phyloP scores from a whole-genome alignment of 176 grass and related monocot species.

The Zea luxurians region DNA sequence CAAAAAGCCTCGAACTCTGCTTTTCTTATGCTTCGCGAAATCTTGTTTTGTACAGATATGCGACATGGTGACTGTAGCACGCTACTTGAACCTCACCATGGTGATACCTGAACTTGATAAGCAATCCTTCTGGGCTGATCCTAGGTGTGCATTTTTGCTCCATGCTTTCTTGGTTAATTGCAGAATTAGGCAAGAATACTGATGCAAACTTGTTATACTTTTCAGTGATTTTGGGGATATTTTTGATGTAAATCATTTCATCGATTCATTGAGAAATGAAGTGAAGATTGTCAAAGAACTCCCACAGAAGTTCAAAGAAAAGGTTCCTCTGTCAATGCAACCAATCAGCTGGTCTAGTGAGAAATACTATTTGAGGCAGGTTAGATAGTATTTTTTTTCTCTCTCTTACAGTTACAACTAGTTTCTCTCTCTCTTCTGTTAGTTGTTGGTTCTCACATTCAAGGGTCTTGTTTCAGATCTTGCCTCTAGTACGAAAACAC shows the following conservation, averaged over 20 bases:
- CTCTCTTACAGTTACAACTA: constrained; percentile 3
- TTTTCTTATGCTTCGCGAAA: constrained; percentile 30
- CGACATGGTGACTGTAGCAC: constrained; percentile 90
- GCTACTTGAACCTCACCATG: constrained; percentile 91
- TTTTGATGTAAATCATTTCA: constrained; percentile 89
- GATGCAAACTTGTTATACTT: constrained; percentile 31
- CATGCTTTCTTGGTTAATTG: constrained; percentile 16
- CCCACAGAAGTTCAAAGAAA: constrained; percentile 68
- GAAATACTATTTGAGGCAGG: constrained; percentile 97
- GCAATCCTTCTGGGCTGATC: constrained; percentile 98
- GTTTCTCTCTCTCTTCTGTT: constrained; percentile 11
- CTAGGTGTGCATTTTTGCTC: constrained; percentile 58
- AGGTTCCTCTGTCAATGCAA: constrained; percentile 72
- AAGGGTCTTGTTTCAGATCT: constrained; percentile 60
- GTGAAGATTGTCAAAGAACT: constrained; percentile 87
- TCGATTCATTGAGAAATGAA: constrained; percentile 90
- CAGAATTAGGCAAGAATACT: background rate
- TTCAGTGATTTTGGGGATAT: constrained; percentile 92
- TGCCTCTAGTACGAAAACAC: constrained; percentile 86
- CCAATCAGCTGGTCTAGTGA: constrained; percentile 93
- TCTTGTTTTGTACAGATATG: constrained; percentile 70
- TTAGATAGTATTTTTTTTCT: constrained; percentile 43
- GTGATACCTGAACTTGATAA: constrained; percentile 97
- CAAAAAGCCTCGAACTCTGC: constrained; percentile 6
- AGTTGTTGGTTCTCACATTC: constrained; percentile 31